Base-by-base conservation (phyloP, 2,329 filamentous ascomycete species). In the Fusarium cyanostomum region DNA sequence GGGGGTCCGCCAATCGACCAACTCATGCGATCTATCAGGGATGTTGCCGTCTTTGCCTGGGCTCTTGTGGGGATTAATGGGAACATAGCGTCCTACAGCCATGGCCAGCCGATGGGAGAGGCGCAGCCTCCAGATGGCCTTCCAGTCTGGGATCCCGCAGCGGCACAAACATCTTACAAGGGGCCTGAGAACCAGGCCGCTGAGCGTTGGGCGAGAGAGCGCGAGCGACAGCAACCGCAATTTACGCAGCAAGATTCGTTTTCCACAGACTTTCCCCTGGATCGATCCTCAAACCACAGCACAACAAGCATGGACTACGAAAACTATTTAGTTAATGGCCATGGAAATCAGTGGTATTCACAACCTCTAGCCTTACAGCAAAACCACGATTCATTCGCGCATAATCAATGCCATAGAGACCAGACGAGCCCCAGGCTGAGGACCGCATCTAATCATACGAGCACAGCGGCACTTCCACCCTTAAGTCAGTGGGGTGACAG, bases 21-120 rank as follows among this genome's bases (percentile, higher is more conserved):
- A 51, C 86, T 95, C 69, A 92, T 95, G 90, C 83, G 84, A 52
- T 90, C 89, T 3, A 96, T 96, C 65, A 88, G 90, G 54, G 92
- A 95, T 51, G 90, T 94, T 43, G 92, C 91, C 2, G 90, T 95
- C n/a, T 95, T 96, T 73, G 92, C 92, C 9, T 96, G 92, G 92
- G 89, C 89, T 2, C 78, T 94, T 10, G 86, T 88, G 21, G 91
- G 91, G 18, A 94, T 94, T 79, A 94, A 95, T 73, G 89, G 89
- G 12, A 89, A 86, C 35, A 77, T 94, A 51, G 86, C 88, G 13
- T 81, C 85, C 4, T 90, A 89, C 69, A 81, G 85, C 41, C 81
- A 80, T 5, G 90, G 91, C 3, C 81, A 78, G 26, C 87, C 90
- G 1, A 78, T 75, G 16, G 89, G 86, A n/a, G 86, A 90, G 59